Percentiles rank a stretch among this genome's conserved stretches.
These are phyloP conservation scores for Kwoniella shivajii DNA, from an alignment of 1,284 basidiomycete genomes.

Conservation along the genomic window DNA sequence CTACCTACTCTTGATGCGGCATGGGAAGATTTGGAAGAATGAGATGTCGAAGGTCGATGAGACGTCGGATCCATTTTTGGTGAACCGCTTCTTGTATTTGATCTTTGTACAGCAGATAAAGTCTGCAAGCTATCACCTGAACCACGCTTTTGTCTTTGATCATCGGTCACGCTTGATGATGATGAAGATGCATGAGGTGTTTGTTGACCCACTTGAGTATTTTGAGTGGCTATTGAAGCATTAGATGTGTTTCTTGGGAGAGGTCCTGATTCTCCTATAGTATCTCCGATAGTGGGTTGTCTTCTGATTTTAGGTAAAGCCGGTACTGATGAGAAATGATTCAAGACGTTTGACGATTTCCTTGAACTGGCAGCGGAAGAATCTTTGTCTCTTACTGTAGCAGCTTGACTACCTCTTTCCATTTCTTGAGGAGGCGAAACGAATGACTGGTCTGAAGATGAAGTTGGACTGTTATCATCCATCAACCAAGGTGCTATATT, in stretches of 20 bases:
- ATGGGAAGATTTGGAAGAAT: slow-evolving; percentile 2
- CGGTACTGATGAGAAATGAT: slow-evolving; percentile 38
- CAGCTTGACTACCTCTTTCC: slow-evolving; percentile 6
- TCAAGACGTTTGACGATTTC: slow-evolving; percentile 22
- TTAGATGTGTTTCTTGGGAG: slow-evolving; percentile 17
- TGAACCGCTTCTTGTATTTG: slow-evolving; percentile 4
- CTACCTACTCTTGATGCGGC: slow-evolving; percentile 14
- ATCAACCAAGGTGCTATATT: slow-evolving; percentile 52
- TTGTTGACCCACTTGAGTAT: neutral
- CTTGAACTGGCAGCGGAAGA: neutral
- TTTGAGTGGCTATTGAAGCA: slow-evolving; percentile 4
- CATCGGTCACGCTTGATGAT: neutral
- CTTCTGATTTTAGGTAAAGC: slow-evolving; percentile 31
- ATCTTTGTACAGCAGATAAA: slow-evolving; percentile 16
- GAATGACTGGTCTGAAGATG: neutral
- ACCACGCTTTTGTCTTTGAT: slow-evolving; percentile 20
- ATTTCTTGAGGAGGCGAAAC: slow-evolving; percentile 1
- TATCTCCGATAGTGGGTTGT: slow-evolving; percentile 21
- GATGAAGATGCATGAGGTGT: slow-evolving; percentile 6
- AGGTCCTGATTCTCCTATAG: neutral
- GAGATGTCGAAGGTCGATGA: neutral
- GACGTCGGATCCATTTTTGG: slow-evolving; percentile 10
- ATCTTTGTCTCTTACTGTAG: slow-evolving; percentile 17
- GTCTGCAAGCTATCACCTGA: slow-evolving; percentile 36
- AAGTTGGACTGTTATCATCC: slow-evolving; percentile 31